Evolutionary conservation across 1,139 yeast genomes (phyloP).

Genomic region (Waltiozyma sp.): DNA sequence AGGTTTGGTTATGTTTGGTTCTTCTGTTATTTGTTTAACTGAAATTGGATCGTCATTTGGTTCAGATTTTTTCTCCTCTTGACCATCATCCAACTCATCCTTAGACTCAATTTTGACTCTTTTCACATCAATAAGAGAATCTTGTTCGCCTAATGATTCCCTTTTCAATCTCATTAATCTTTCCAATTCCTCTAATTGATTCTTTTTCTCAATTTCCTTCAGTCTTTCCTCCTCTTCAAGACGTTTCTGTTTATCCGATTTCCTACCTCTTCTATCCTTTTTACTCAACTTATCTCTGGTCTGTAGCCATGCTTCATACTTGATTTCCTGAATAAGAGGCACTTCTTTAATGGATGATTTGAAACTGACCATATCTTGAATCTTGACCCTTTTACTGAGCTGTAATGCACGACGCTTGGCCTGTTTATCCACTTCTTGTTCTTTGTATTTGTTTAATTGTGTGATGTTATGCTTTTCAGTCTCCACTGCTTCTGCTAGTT

Average conservation of each 20-base stretch:
- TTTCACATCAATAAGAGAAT: not conserved
- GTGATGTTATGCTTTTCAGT: slow-evolving; percentile 71
- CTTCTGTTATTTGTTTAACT: no score
- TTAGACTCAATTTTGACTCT: not conserved
- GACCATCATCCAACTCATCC: not conserved
- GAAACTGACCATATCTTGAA: slow-evolving; percentile 45
- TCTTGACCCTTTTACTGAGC: slow-evolving; percentile 48
- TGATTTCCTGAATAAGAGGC: slow-evolving; percentile 37
- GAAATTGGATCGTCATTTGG: no score
- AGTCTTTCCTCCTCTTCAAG: slow-evolving; percentile 16
- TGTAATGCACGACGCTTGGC: slow-evolving; percentile 65
- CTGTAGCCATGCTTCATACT: slow-evolving; percentile 25
- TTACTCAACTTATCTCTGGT: slow-evolving; percentile 31
- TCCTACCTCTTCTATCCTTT: slow-evolving; percentile 21
- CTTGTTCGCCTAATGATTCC: not conserved
- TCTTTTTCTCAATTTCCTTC: slow-evolving; percentile 9
- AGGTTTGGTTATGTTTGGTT: no score
- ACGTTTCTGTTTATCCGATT: slow-evolving; percentile 16
- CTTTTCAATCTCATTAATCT: not conserved
- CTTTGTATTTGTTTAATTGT: slow-evolving; percentile 67
- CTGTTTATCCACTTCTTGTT: slow-evolving; percentile 76
- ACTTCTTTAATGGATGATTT: slow-evolving; percentile 29
- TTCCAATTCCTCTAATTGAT: slow-evolving; percentile 10
- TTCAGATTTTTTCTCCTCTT: no score
- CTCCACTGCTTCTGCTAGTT: slow-evolving; percentile 72